Base-by-base conservation (phyloP, 257 asterid species). In the Sherardia arvensis region DNA sequence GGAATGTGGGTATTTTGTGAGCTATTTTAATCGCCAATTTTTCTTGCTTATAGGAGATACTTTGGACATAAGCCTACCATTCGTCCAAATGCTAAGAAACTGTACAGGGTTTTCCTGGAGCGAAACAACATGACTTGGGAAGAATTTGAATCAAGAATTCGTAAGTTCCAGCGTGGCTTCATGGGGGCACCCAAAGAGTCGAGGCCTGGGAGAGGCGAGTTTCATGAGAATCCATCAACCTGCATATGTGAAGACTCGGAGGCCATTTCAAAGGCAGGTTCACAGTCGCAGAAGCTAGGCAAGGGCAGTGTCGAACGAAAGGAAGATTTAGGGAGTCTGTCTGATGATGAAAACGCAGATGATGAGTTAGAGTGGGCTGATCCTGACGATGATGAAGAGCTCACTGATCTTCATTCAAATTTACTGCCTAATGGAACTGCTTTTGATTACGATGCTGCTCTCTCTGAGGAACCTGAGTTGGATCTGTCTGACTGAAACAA, bases 131-230 rank as follows among this genome's bases (percentile, higher is more conserved):
- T 79, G 86, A 85, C 96, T 20, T 87, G 87, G 81, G 92, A 81
- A 66, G 92, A 81, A 71, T 93, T 90, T 48, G 65, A 90, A 22
- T 74, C 91, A 2, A 77, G 61, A 48, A 83, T 78, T 27, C 82
- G 79, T 62, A 73, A 69, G 27, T 80, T 45, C 78, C 99, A 90
- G 74, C 84, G 75, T 62, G 95, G 96, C 64, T 93, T 90, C 69
- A 87, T 90, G 91, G 99, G 99, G 71, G 91, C 73, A 59, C 97
- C 99, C n/a, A 84, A 78, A 76, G 99, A 89, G 83, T 80, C 83
- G 71, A 84, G 92, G 73, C 84, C 96, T 0, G 99, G 99, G 43
- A 84, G 96, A 77, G 99, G 99, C 34, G 97, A 59, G 36, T 93
- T 93, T 77, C 97, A 90, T 9, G 99, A 90, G 73, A 85, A 90